Evolutionary conservation across 106 monocot species (phyloP).

Genomic region (Gastrodia elata): DNA sequence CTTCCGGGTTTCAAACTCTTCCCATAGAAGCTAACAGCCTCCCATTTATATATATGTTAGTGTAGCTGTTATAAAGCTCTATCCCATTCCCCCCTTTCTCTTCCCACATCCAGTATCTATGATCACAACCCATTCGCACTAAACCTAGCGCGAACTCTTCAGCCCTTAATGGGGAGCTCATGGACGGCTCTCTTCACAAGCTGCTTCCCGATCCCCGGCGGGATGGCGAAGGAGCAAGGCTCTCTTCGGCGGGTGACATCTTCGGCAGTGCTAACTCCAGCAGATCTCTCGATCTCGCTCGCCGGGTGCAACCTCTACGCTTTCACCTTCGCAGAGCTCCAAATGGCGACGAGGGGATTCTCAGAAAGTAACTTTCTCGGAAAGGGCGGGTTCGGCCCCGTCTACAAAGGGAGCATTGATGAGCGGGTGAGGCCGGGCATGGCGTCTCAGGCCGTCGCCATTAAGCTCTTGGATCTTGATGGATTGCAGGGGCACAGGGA

Average conservation of each 20-base stretch:
- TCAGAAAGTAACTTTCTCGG: constrained; percentile 50
- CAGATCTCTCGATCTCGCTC: constrained; percentile 67
- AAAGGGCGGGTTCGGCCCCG: constrained; percentile 82
- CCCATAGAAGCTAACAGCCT: no score
- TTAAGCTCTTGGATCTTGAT: constrained; percentile 67
- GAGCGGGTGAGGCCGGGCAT: constrained; percentile 60
- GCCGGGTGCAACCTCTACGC: constrained; percentile 49
- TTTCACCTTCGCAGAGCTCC: constrained; percentile 59
- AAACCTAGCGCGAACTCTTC: not conserved
- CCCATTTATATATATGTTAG: not conserved
- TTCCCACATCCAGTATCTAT: not conserved
- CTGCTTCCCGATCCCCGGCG: not conserved
- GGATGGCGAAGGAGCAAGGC: not conserved
- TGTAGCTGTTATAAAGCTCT: not conserved
- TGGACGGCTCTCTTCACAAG: not conserved
- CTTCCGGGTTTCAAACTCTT: not conserved
- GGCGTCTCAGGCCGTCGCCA: constrained; percentile 54
- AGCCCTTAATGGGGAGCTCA: not conserved
- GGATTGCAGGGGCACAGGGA: constrained; percentile 80
- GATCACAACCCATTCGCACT: not conserved
- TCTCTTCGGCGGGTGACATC: not conserved
- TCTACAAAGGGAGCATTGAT: constrained; percentile 68
- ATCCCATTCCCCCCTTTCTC: not conserved
- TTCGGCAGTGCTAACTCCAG: constrained; percentile 24
- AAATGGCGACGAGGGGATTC: constrained; percentile 41